A percentile compares a stretch with the other conserved stretches of the same genome.
phyloP scores from a whole-genome alignment of 2,329 filamentous ascomycete species.

The Whalleya microplaca region DNA sequence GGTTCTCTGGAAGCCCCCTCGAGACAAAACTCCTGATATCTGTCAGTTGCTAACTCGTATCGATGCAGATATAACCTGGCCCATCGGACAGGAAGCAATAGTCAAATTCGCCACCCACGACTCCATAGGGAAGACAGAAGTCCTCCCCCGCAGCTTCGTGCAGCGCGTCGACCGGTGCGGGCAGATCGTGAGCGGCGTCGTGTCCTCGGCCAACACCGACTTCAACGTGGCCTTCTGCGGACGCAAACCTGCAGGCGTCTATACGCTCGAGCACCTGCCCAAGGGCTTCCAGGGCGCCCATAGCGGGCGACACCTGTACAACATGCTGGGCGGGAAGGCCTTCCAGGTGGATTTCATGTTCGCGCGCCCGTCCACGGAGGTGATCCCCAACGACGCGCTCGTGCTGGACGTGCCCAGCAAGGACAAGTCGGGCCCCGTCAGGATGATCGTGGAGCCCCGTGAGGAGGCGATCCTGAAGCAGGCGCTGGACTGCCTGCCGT shows the following conservation, averaged over 20 bases:
- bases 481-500: slow-evolving; percentile 38
- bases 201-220: slow-evolving; percentile 9
- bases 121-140: slow-evolving; percentile 30
- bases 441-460: slow-evolving; percentile 19
- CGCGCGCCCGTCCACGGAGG: slow-evolving; percentile 13
- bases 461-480: slow-evolving; percentile 28
- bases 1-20: neutral
- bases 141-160: slow-evolving; percentile 29
- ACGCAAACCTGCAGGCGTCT: slow-evolving; percentile 28
- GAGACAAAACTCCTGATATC: neutral
- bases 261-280: slow-evolving; percentile 25
- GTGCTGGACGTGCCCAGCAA: slow-evolving; percentile 28
- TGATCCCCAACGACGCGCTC: neutral
- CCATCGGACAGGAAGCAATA: slow-evolving; percentile 36
- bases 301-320: slow-evolving; percentile 37
- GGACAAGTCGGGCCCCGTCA: slow-evolving; percentile 10
- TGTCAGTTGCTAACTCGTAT: neutral
- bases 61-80: slow-evolving; percentile 35
- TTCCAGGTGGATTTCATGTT: slow-evolving; percentile 39
- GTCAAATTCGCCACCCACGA: slow-evolving; percentile 35
- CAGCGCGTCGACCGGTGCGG: slow-evolving; percentile 34
- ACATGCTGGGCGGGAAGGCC: slow-evolving; percentile 37
- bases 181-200: slow-evolving; percentile 33
- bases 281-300: slow-evolving; percentile 38
- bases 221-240: slow-evolving; percentile 34